Base-by-base conservation (phyloP, 225 moss, liverwort and hornwort genomes). In the Lunularia cruciata region DNA sequence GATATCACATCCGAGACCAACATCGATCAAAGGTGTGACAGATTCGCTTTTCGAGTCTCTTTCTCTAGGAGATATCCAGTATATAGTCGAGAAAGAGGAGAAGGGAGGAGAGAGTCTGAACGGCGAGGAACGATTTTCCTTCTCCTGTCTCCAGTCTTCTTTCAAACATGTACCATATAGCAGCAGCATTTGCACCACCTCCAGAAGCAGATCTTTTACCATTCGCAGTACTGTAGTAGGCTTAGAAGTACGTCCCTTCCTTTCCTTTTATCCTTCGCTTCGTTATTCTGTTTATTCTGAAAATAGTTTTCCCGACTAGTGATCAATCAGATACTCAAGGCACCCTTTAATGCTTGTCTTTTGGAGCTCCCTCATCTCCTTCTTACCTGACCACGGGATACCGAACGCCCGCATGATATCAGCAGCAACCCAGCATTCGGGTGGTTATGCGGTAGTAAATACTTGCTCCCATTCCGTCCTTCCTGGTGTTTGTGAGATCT, bases 381-480 rank as follows among this genome's bases (percentile, higher is more conserved):
- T 36, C 49, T 36, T 52, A 51, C 34, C 14, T 51, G 51, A 34
- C 67, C 67, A 67, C 67, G 67, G 49, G 67, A 67, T 51, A 23
- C 25, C 8, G 35, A 7, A 8, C 25, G 2, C 4, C 63, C 63
- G 30, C 9, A 63, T 18, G 26, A 63, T 26, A 27, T 42, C 63
- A 63, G 43, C 14, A 42, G 62, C 62, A 15, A 30, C 13, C 66
- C 13, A 66, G 66, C 47, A 51, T 66, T 35, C n/a, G n/a, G n/a
- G n/a, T 66, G 23, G 37, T 27, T 10, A 30, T 30, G 37, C 60
- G 37, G 60, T 27, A 31, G 3, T 32, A 31, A 19, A 48, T 26
- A 20, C 42, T 42, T 20, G 23, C 10, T 42, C 37, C 15, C 25
- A 6, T 40, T 63, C 8, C n/a, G 1, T 16, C 56, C 28, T 56